These are phyloP conservation scores for Cornus kousa DNA, from an alignment of 148 eudicot genomes.

Conservation along the genomic window DNA sequence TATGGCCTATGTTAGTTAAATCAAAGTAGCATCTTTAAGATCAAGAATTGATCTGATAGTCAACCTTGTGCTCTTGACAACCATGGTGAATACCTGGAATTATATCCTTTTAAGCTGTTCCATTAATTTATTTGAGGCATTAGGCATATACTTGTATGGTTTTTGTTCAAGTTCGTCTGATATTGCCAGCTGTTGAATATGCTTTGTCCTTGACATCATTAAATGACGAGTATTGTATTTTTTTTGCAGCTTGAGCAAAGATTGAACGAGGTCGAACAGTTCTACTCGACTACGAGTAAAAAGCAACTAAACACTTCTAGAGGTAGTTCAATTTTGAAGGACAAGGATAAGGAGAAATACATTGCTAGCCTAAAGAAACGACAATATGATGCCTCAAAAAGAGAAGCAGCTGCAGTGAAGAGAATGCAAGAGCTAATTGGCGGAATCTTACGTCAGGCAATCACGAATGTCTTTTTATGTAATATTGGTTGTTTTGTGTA, in stretches of 20 bases:
- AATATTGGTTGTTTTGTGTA: not conserved
- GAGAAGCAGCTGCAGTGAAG: slow-evolving; percentile 60
- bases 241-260: slow-evolving; percentile 64
- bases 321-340: slow-evolving; percentile 53
- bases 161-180: too few relatives aligned
- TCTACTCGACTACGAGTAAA: slow-evolving; percentile 45
- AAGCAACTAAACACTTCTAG: slow-evolving; percentile 45
- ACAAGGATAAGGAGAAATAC: slow-evolving; percentile 60
- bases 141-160: not conserved
- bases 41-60: not conserved
- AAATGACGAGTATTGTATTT: not conserved
- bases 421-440: slow-evolving; percentile 85
- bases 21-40: not conserved
- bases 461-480: not conserved
- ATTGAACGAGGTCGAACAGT: slow-evolving; percentile 66
- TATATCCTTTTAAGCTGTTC: not conserved
- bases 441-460: slow-evolving; percentile 57
- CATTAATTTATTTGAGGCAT: not conserved
- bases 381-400: slow-evolving; percentile 48
- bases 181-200: not conserved
- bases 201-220: not conserved
- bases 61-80: not conserved
- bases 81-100: not conserved
- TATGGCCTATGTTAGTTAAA: not conserved
- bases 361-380: slow-evolving; percentile 39